Evolutionary conservation across 192 early-diverging fungal species (phyloP).

Genomic region (Coemansia sp.): DNA sequence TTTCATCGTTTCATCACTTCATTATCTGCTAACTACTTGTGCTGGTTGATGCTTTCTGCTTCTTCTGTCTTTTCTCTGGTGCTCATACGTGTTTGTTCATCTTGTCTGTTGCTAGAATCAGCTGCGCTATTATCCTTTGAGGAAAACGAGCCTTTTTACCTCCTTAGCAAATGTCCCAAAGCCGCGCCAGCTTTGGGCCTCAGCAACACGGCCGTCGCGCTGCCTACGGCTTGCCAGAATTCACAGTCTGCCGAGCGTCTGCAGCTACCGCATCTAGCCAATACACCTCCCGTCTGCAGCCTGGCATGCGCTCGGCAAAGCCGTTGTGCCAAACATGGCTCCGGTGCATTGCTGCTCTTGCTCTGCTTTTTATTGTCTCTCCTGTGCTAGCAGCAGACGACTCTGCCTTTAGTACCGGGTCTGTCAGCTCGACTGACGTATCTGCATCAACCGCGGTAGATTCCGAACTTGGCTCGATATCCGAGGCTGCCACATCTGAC

Average conservation of each 20-base stretch:
- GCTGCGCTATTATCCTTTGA: background rate
- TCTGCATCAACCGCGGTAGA: background rate
- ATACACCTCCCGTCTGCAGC: background rate
- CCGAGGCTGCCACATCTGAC: background rate
- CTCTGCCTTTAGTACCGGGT: background rate
- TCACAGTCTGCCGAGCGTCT: background rate
- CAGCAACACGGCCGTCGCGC: background rate
- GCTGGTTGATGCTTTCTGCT: background rate
- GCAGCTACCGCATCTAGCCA: background rate
- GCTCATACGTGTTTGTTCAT: conserved; percentile 1
- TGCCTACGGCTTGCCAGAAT: background rate
- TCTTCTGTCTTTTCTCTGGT: background rate
- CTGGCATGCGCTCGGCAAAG: background rate
- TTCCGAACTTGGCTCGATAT: background rate
- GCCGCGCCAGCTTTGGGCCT: conserved; percentile 8
- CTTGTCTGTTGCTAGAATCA: background rate
- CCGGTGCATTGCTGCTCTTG: conserved; percentile 20
- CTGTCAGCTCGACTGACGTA: background rate
- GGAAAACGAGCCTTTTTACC: background rate
- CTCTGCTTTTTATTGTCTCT: conserved; percentile 25
- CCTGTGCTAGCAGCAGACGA: conserved; percentile 25
- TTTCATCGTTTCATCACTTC: background rate
- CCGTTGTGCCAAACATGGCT: conserved; percentile 13
- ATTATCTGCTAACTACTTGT: conserved; percentile 3
- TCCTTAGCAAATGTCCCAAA: conserved; percentile 4